A percentile compares a stretch with the other conserved stretches of the same genome.
phyloP scores from a whole-genome alignment of 2,329 filamentous ascomycete species.

The Kalmusia sp. region DNA sequence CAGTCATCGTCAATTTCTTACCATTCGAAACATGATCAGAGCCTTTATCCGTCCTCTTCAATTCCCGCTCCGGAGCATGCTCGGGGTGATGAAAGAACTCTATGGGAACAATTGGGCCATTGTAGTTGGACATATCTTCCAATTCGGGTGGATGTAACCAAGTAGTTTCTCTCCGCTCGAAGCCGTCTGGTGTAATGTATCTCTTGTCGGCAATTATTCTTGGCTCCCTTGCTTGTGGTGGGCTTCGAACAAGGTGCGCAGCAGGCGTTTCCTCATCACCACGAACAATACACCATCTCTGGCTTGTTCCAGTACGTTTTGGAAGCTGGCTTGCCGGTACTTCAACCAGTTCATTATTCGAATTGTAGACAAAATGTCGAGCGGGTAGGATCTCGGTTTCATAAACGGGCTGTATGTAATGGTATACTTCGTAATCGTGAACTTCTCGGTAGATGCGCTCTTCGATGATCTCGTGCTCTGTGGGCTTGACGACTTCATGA shows the following conservation, averaged over 20 bases:
- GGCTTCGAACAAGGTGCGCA: conserved; percentile 5
- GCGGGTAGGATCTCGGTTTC: conserved; percentile 62
- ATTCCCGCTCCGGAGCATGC: neutral
- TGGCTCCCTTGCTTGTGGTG: conserved; percentile 26
- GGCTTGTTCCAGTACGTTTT: conserved; percentile 33
- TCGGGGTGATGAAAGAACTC: conserved; percentile 32
- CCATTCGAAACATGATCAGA: neutral
- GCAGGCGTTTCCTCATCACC: conserved; percentile 22
- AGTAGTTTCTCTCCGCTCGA: conserved; percentile 51
- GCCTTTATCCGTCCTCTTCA: neutral
- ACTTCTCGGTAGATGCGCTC: conserved; percentile 60
- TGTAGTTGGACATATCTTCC: conserved; percentile 40
- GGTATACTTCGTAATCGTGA: conserved; percentile 61
- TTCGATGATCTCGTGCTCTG: conserved; percentile 55
- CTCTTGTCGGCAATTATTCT: conserved; percentile 50
- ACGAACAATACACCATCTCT: conserved; percentile 36
- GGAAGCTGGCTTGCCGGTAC: conserved; percentile 54
- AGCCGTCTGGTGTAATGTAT: conserved; percentile 50
- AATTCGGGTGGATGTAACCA: conserved; percentile 55
- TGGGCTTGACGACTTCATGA: conserved; percentile 56
- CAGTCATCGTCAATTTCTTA: neutral
- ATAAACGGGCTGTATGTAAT: conserved; percentile 60
- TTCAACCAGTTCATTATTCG: conserved; percentile 49
- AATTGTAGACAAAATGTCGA: conserved; percentile 57
- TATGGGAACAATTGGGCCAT: conserved; percentile 34